A percentile compares a stretch with the other conserved stretches of the same genome.
Conservation (phyloP, 768 basidiomycete species). For the Serendipita indica region DNA sequence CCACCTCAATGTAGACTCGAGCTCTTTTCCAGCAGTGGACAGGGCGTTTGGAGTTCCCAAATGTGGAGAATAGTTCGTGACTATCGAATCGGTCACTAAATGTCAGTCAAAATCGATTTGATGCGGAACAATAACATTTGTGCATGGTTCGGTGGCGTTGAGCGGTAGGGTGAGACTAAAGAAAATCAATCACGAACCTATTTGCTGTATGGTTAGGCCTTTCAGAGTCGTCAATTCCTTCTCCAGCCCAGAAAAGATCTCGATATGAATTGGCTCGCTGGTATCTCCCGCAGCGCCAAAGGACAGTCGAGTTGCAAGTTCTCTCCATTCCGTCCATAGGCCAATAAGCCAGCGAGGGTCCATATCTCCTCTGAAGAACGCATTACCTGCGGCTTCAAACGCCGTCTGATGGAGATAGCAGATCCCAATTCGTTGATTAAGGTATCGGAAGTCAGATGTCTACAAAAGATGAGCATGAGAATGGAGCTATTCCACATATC, state of each 20-base stretch:
- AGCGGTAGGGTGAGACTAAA: conserved; percentile 13
- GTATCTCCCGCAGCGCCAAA: neutral
- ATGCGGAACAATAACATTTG: conserved; percentile 17
- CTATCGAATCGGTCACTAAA: conserved; percentile 76
- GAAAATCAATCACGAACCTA: conserved; percentile 49
- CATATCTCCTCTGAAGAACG: conserved; percentile 64
- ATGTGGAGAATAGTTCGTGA: conserved; percentile 83
- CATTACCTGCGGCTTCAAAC: conserved; percentile 69
- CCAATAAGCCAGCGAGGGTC: conserved; percentile 73
- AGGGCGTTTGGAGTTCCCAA: conserved; percentile 51
- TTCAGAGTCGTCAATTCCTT: conserved; percentile 50
- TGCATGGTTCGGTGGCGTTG: conserved; percentile 17
- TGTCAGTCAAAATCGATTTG: conserved; percentile 40
- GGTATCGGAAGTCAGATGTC: conserved; percentile 56
- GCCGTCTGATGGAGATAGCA: conserved; percentile 62
- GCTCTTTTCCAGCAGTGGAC: conserved; percentile 55
- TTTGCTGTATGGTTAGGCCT: conserved; percentile 46
- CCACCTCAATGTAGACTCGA: conserved; percentile 44
- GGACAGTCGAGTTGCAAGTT: neutral
- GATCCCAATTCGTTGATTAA: conserved; percentile 72
- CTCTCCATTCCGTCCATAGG: conserved; percentile 20
- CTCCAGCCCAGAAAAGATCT: conserved; percentile 62
- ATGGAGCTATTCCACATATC: neutral
- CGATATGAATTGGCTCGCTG: conserved; percentile 35
- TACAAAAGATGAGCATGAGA: conserved; percentile 19